Base-by-base conservation (phyloP, 441 rosid species). In the Aquilaria agallochum region DNA sequence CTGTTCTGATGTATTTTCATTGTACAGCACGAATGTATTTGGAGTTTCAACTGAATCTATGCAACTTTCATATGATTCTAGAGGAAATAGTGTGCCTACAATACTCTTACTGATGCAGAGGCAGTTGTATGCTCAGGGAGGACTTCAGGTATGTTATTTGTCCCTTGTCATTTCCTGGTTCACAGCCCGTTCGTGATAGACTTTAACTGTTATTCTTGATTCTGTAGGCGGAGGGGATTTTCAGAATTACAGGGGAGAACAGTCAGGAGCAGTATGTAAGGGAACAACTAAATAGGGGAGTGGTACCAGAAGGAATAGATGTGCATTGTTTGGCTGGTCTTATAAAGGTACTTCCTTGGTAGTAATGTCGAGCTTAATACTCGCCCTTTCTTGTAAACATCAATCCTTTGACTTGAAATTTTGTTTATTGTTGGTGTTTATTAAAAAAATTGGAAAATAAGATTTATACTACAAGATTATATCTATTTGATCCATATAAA, bases 261-360 rank as follows among this genome's bases (percentile, higher is more conserved):
- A 66, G 75, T 58, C 89, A 83, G 65, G 92, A 86, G 68, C 89
- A 86, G 70, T 69, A 76, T 74, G 87, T 80, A 31, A 76, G 89
- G 63, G 89, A 80, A 60, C 81, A 86, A 66, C 60, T 86, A 67
- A 86, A 83, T 58, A 65, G 81, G 56, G 92, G 92, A 71, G 66
- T 80, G 45, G 70, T 86, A 65, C 86, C 89, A 0, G 66, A 78
- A n/a, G 82, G 76, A 47, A 79, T 86, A 12, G 89, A 86, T 63
- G 80, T 83, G n/a, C 92, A 83, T 65, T 86, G 92, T 79, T 76
- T 86, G 73, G 92, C 89, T 32, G 85, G 89, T 76, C 84, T 86
- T 57, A 86, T 86, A 68, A 86, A 83, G 87, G 92, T 81, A 73
- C 2, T 56, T 31, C 55, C 12, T 55, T 47, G 53, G 46, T 0